These are phyloP conservation scores for Trichaptum fuscoviolaceum DNA, from an alignment of 768 basidiomycete species.

Conservation along the genomic window DNA sequence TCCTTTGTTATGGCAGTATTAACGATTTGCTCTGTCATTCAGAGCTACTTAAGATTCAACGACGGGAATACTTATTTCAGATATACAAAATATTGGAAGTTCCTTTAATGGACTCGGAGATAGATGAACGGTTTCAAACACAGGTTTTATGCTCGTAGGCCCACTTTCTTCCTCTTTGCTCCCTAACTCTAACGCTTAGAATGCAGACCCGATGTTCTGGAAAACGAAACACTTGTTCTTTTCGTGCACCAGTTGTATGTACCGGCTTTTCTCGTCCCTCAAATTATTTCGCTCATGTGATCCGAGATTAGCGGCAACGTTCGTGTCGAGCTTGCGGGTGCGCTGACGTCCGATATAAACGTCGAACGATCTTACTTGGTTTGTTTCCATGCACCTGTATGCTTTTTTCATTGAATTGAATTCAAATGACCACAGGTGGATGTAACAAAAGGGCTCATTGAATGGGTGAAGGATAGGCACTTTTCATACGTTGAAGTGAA, in stretches of 20 bases:
- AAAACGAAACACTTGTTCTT: constrained; percentile 71
- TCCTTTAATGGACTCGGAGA: constrained; percentile 60
- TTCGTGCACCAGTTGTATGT: constrained; percentile 95
- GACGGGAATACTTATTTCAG: constrained; percentile 78
- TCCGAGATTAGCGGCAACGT: constrained; percentile 68
- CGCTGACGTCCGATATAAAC: constrained; percentile 64
- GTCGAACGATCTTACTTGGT: constrained; percentile 85
- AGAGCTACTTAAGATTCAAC: constrained; percentile 87
- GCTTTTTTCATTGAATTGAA: background rate
- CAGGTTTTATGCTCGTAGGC: constrained; percentile 90
- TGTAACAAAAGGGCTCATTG: constrained; percentile 71
- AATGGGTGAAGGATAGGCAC: constrained; percentile 63
- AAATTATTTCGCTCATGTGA: background rate
- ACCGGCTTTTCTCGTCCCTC: constrained; percentile 48
- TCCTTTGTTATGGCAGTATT: too few species aligned
- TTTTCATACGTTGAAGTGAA: constrained; percentile 87
- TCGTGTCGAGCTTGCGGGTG: constrained; percentile 74
- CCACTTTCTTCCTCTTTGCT: background rate
- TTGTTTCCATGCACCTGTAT: background rate
- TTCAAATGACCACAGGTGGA: constrained; percentile 57
- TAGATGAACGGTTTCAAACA: constrained; percentile 69
- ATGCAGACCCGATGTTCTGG: constrained; percentile 61
- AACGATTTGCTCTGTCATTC: constrained; percentile 5
- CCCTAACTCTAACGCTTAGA: background rate
- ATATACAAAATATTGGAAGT: constrained; percentile 75